These are phyloP conservation scores for Arabidopsis hybrid DNA, from an alignment of 441 rosid genomes.

Conservation along the genomic window DNA sequence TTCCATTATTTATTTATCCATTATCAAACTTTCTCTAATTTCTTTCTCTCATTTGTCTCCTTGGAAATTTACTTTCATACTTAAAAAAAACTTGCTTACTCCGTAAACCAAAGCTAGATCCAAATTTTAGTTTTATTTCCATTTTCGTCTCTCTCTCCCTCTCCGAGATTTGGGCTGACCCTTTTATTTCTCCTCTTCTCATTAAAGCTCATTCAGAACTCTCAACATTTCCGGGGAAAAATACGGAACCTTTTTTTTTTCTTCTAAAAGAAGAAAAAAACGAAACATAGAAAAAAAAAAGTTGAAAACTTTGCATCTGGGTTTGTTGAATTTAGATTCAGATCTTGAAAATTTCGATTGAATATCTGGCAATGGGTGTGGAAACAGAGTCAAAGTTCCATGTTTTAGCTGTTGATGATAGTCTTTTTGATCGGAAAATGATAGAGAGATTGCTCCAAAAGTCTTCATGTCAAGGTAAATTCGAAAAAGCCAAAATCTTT, in stretches of 20 bases:
- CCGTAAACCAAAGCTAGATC: constrained; percentile 51
- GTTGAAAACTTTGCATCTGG: constrained; percentile 19
- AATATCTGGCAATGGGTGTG: constrained; percentile 54
- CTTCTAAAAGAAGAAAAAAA: not conserved
- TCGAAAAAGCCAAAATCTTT: not conserved
- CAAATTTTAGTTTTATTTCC: constrained; percentile 34
- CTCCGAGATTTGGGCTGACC: constrained; percentile 48
- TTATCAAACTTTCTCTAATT: constrained; percentile 26
- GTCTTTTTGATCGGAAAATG: constrained; percentile 62
- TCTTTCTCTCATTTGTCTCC: constrained; percentile 7
- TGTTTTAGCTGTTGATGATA: constrained; percentile 77
- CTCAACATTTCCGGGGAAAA: constrained; percentile 26
- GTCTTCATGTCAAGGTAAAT: constrained; percentile 69
- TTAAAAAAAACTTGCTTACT: constrained; percentile 46
- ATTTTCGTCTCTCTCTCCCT: constrained; percentile 19
- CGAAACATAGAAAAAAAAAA: not conserved
- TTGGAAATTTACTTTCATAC: constrained; percentile 1
- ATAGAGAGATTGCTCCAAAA: constrained; percentile 67
- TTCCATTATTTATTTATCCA: constrained; percentile 39
- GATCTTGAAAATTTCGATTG: constrained; percentile 23
- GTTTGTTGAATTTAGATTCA: constrained; percentile 18
- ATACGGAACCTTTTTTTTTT: not conserved
- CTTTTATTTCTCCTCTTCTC: constrained; percentile 24
- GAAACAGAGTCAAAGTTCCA: constrained; percentile 61
- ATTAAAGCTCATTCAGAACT: not conserved